Evolutionary conservation across 2,329 filamentous ascomycete species (phyloP).

Genomic region (Epichloe festucae): DNA sequence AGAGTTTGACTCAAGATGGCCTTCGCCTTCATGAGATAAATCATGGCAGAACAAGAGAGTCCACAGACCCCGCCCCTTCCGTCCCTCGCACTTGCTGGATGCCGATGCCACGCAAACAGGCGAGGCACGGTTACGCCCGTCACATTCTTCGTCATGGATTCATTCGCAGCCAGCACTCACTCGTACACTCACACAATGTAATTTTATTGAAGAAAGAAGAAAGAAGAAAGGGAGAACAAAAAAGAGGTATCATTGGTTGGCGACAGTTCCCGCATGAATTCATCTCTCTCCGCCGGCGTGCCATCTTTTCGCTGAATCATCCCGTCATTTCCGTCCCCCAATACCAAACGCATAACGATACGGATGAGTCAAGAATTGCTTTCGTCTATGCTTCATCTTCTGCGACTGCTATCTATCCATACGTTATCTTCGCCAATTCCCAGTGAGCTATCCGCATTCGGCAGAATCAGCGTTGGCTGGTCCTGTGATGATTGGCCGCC

Average conservation of each 20-base stretch:
- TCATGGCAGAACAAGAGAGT: not conserved
- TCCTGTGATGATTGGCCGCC: conserved; percentile 10
- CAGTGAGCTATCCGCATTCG: conserved; percentile 22
- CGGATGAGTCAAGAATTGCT: no score
- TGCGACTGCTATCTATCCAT: conserved; percentile 18
- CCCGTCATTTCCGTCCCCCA: not conserved
- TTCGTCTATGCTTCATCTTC: not conserved
- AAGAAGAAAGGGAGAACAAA: not conserved
- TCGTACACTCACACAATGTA: not conserved
- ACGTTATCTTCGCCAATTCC: conserved; percentile 28
- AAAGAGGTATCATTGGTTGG: not conserved
- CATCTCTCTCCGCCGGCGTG: not conserved
- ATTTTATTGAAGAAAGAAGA: not conserved
- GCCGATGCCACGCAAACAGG: no score
- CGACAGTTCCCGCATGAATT: not conserved
- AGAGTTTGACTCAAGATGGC: no score
- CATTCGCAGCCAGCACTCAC: no score
- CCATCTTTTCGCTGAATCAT: not conserved
- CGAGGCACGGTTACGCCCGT: no score
- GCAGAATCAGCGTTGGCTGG: conserved; percentile 17
- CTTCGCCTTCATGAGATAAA: no score
- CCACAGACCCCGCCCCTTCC: not conserved
- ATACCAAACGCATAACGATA: not conserved
- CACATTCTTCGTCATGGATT: no score
- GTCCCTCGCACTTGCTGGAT: no score